phyloP scores from a whole-genome alignment of 2,329 filamentous ascomycete species.

The Madurella fahalii region DNA sequence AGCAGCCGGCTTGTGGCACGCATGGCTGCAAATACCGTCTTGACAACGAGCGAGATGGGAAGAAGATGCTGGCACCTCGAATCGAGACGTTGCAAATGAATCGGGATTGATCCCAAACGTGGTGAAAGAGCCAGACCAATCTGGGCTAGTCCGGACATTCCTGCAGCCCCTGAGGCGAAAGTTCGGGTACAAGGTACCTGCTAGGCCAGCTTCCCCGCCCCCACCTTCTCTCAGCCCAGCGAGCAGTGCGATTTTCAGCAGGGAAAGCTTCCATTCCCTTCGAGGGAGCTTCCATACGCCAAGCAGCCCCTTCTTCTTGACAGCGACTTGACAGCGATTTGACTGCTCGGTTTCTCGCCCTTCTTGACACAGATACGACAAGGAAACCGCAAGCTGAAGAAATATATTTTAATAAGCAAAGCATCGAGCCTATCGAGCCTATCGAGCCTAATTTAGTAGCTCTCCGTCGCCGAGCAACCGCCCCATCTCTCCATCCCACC shows the following conservation, averaged over 20 bases:
- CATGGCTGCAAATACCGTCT: slow-evolving; percentile 38
- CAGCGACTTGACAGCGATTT: not conserved
- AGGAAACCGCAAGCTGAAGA: no score
- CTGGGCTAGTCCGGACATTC: slow-evolving; percentile 1
- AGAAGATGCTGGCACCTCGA: not conserved
- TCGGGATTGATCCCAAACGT: no score
- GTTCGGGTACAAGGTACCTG: no score
- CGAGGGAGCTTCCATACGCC: slow-evolving; percentile 23
- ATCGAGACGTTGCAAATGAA: not conserved
- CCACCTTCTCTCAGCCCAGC: slow-evolving; percentile 14
- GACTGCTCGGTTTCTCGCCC: no score
- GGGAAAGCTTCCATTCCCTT: slow-evolving; percentile 25
- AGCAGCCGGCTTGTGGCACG: slow-evolving; percentile 47
- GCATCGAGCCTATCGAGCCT: no score
- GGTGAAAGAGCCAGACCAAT: not conserved
- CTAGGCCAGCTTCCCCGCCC: slow-evolving; percentile 18
- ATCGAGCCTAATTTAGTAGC: not conserved
- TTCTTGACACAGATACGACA: no score
- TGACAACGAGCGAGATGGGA: not conserved
- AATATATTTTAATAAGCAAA: no score
- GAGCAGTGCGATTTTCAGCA: not conserved
- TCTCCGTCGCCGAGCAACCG: not conserved
- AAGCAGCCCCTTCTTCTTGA: not conserved
- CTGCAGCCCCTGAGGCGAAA: not conserved
- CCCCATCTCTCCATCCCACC: not conserved